Evolutionary conservation across 176 grass and related monocot genomes (phyloP), one percentile per base, ranked within the genome.

Genomic region (Oryza rufipogon): DNA sequence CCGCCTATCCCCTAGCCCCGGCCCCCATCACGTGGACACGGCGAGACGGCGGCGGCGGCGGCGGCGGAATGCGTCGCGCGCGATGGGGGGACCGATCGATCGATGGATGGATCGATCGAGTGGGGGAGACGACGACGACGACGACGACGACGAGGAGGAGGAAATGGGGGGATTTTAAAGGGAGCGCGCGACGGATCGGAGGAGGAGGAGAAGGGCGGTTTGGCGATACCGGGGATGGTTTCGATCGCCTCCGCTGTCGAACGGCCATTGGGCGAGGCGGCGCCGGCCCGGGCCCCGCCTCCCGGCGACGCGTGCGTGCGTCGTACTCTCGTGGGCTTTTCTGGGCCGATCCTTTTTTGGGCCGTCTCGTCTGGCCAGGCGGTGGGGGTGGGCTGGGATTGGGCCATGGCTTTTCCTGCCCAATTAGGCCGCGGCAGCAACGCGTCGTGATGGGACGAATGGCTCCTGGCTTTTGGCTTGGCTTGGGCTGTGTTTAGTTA

Each of bases 191-290:
- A 64, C 39, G 77, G 87, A 76, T 81, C 64, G 48, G 69, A 47
- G 68, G 39, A 41, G 39, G 39, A 41, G 67, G 6, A 6, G 17
- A 13, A 66, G 23, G 23, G 61, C 1, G 81, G 81, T 88, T 66
- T 88, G 22, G 2, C 4, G 45, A 88, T 83, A 83, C 74, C 42
- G 8, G 78, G 78, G 13, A 12, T 64, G 86, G 79, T 86, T 83
- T 93, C 5, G 17, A 9, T 15, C 4, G 2, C 9, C 0, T 33
- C 33, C 26, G 70, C 49, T 94, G 91, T 91, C 86, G 83, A 88
- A n/a, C 28, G 32, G 2, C 73, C 11, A 94, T 94, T 91, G 86
- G 86, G 0, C 3, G 23, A 42, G 20, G 66, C 5, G 6, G 0
- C 30, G 1, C 42, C 9, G 63, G 19, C 10, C 7, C 9, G 65